Conservation (phyloP, 257 asterid species). For the Solanum ossicruentum region DNA sequence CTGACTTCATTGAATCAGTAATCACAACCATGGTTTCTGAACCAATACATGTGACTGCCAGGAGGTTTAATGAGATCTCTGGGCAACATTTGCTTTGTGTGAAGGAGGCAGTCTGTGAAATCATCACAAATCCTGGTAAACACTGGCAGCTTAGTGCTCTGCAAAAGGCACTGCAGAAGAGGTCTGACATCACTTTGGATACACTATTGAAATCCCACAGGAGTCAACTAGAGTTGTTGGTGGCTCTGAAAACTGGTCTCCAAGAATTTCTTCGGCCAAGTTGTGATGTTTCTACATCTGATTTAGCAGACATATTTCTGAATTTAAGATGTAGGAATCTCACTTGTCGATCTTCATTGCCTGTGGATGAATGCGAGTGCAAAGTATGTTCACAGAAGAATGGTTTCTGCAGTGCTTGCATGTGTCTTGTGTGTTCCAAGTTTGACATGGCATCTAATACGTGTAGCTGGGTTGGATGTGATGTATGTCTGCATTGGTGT, state of each 20-base stretch:
- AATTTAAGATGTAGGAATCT: slow-evolving; percentile 71
- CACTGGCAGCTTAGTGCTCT: slow-evolving; percentile 71
- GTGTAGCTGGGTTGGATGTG: slow-evolving; percentile 99
- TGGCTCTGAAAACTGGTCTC: slow-evolving; percentile 73
- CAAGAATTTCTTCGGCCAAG: slow-evolving; percentile 49
- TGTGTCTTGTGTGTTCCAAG: slow-evolving; percentile 95
- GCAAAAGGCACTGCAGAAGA: slow-evolving; percentile 59
- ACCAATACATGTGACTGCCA: slow-evolving; percentile 48
- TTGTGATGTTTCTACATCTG: slow-evolving; percentile 38
- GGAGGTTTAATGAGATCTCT: slow-evolving; percentile 47
- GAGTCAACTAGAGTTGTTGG: slow-evolving; percentile 70
- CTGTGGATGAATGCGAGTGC: slow-evolving; percentile 91
- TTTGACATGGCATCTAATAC: slow-evolving; percentile 92
- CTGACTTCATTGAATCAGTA: slow-evolving; percentile 67
- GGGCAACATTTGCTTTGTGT: slow-evolving; percentile 35
- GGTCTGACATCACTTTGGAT: slow-evolving; percentile 54
- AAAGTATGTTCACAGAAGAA: slow-evolving; percentile 53
- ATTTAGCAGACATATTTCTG: slow-evolving; percentile 71
- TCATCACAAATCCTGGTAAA: slow-evolving; percentile 49
- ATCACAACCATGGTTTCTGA: slow-evolving; percentile 76
- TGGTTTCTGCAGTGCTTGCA: slow-evolving; percentile 92
- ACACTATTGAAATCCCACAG: slow-evolving; percentile 48
- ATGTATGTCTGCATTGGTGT: slow-evolving; percentile 96
- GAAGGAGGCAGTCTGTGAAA: slow-evolving; percentile 61
- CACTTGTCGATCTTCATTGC: slow-evolving; percentile 60